Evolutionary conservation across 306 rosid species (phyloP).

Genomic region (Acacia acuminata): DNA sequence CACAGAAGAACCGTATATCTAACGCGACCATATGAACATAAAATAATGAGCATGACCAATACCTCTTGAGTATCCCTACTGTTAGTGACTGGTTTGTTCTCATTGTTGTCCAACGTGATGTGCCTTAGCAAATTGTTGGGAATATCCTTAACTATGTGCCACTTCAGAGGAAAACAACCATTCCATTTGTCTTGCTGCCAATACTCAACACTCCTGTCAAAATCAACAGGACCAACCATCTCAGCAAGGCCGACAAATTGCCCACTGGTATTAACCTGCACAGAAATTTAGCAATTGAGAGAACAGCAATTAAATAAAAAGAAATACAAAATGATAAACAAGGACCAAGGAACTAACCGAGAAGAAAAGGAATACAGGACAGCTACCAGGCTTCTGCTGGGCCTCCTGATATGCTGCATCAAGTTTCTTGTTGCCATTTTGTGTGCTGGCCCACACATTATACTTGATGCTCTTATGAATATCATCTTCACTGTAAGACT

Average conservation of each 20-base stretch:
- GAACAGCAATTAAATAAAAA: neutral
- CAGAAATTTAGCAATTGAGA: neutral
- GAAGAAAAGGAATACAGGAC: constrained; percentile 80
- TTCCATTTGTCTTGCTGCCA: constrained; percentile 99
- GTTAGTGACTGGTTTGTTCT: constrained; percentile 94
- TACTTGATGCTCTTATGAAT: constrained; percentile 96
- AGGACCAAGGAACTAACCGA: constrained; percentile 53
- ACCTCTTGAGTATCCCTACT: constrained; percentile 99
- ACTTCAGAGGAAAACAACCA: constrained; percentile 93
- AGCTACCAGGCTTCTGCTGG: constrained; percentile 76
- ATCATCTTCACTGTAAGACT: constrained; percentile 97
- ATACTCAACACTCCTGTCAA: constrained; percentile 82
- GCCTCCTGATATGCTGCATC: constrained; percentile 95
- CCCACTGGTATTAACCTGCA: constrained; percentile 94
- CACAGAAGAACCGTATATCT: neutral
- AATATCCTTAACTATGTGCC: constrained; percentile 94
- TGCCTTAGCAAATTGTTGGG: constrained; percentile 94
- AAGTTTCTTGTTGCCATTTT: constrained; percentile 95
- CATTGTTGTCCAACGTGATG: constrained; percentile 89
- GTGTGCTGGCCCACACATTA: constrained; percentile 98
- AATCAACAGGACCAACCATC: constrained; percentile 95
- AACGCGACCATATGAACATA: neutral
- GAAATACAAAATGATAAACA: neutral
- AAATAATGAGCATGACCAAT: neutral
- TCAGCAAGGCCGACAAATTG: constrained; percentile 97